Evolutionary conservation across 371 early-diverging fungal species (phyloP), one percentile per base, ranked within the genome.

Genomic region (Agmasoma carcini): DNA sequence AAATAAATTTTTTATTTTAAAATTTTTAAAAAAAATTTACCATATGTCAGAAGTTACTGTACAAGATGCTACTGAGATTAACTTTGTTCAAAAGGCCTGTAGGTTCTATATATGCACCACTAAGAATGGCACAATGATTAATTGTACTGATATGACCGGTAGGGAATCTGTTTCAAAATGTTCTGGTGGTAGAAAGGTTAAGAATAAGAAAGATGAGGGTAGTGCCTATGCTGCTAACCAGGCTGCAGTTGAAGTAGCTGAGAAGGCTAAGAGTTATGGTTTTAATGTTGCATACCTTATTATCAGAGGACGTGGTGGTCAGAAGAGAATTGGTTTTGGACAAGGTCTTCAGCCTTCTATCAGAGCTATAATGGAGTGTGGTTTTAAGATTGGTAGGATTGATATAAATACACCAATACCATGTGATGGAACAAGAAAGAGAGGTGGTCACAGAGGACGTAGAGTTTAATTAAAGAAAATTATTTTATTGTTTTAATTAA

Each of bases 401-500:
- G 85, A 94, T 81, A 94, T 93, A 79, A 89, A 89, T 63, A 98
- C 99, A 65, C 95, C 96, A 73, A 84, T 90, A 75, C 92, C 99
- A 69, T 88, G 90, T 75, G 99, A 96, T 79, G 81, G 84, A 76
- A 91, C 93, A 75, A 84, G 99, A 68, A 83, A 85, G 76, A 96
- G 93, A 86, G 99, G 99, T 81, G 97, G 97, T 84, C 89, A 98
- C 75, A 87, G 96, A 81, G 99, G 99, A 89, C 90, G 99, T 81
- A 92, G 99, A 86, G 82, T 95, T 75, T 98, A 86, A 75, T 33
- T 58, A 47, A 67, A 61, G 15, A 25, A 19, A 41, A 20, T 48
- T 58, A 52, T 47, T 40, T 3, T 41, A 31, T 14, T 31, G 41
- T n/a, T n/a, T n/a, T n/a, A n/a, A n/a, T n/a, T n/a, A n/a, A n/a